Base-by-base conservation (phyloP, 352 stramenopile species). In the Globisporangium cystogenes region DNA sequence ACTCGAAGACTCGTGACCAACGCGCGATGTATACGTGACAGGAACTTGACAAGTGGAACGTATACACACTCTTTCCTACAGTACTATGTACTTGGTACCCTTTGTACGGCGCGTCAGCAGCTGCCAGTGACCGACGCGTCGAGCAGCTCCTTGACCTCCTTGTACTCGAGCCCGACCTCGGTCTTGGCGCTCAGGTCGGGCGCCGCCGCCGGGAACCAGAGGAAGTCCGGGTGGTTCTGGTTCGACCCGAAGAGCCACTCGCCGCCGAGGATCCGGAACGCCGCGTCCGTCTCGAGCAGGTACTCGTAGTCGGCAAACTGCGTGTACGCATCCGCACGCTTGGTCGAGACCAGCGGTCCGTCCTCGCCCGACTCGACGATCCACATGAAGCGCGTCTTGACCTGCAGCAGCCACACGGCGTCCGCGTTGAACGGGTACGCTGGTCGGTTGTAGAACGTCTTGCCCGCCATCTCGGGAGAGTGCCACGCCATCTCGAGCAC, bases 381-480 rank as follows among this genome's bases (percentile, higher is more conserved):
- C 72, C 70, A 87, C 50, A 65, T 69, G 51, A 90, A 81, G 31
- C 76, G 74, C 8, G 60, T 83, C 40, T 76, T 82, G 31, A 82
- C 61, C 45, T 76, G 71, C 8, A 72, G 58, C 33, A 90, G 68
- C 51, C 66, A 78, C 45, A 69, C 75, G 35, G 72, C 72, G 12
- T 70, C 65, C 7, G 64, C 55, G 60, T 90, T 90, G 65, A 87
- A 90, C 35, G 74, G 71, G 53, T 88, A 88, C 51, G 68, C 72
- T 5, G 64, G 55, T 3, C 55, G 50, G 4, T 76, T 62, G 53
- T 80, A 81, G 59, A 76, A 82, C 36, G 65, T 76, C 29, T 66
- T 64, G 2, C 66, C 71, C 2, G 67, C 71, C 26, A 59, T 62
- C 5, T 48, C 36, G 1, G 70, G 70, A 12, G 70, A 77, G 50